Conservation (phyloP, 768 basidiomycete species). For the Krasilnikovozyma curviuscula region DNA sequence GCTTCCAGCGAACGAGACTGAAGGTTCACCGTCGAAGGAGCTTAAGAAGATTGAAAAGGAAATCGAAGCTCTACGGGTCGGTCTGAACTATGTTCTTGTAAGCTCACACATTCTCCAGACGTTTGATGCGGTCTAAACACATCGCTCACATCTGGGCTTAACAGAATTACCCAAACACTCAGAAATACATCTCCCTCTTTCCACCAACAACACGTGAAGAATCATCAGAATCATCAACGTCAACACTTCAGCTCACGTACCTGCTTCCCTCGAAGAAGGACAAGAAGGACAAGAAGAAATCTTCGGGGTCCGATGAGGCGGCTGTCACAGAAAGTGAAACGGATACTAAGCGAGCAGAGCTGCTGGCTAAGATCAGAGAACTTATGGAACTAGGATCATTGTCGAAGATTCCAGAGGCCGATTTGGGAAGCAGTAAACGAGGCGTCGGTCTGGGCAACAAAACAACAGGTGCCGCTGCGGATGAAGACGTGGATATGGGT, state of each 20-base stretch:
- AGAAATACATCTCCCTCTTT: conserved; percentile 80
- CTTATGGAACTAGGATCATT: no score
- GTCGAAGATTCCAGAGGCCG: no score
- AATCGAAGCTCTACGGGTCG: conserved; percentile 50
- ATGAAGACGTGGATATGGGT: no score
- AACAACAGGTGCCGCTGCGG: no score
- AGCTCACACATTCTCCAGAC: conserved; percentile 8
- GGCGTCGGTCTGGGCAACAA: no score
- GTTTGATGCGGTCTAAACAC: conserved; percentile 6
- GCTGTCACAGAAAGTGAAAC: no score
- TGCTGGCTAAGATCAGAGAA: conserved; percentile 8
- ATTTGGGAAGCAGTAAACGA: no score
- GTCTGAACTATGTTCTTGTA: conserved; percentile 78
- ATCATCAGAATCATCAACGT: conserved; percentile 1
- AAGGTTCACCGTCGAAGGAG: conserved; percentile 27
- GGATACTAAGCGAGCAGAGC: no score
- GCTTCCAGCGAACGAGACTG: conserved; percentile 1
- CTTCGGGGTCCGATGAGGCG: no score
- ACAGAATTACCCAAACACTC: conserved; percentile 63
- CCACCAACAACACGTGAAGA: conserved; percentile 28
- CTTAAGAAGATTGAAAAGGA: conserved; percentile 30
- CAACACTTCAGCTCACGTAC: no score
- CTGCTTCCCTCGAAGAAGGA: no score
- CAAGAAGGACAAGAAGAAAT: neutral
- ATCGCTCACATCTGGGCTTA: neutral